phyloP scores from a whole-genome alignment of 306 rosid species.

The Trichosanthes cucumerina region DNA sequence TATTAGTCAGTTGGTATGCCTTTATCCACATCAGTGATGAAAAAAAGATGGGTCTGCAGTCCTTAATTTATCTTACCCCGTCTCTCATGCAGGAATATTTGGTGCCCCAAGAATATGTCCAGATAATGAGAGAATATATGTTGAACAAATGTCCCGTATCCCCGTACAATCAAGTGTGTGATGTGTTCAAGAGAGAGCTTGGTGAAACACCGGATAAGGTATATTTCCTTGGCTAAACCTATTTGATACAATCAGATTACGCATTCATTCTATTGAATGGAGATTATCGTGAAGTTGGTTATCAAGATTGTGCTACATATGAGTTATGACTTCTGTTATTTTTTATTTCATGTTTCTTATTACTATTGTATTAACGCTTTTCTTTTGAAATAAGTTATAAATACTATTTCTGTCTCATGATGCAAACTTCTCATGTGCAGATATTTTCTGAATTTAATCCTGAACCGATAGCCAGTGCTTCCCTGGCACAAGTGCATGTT shows the following conservation, averaged over 20 bases:
- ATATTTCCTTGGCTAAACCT: constrained; percentile 15
- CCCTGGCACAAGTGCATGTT: constrained; percentile 96
- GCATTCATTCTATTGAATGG: background rate
- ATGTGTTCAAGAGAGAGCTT: constrained; percentile 71
- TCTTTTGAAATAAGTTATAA: background rate
- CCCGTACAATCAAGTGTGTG: constrained; percentile 76
- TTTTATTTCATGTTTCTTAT: background rate
- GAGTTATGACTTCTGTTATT: background rate
- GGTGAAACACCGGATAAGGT: constrained; percentile 82
- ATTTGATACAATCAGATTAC: background rate
- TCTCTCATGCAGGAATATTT: constrained; percentile 62
- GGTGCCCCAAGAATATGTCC: constrained; percentile 77
- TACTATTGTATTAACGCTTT: background rate
- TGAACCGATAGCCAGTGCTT: constrained; percentile 87
- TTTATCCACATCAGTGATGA: constrained; percentile 2
- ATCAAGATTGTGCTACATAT: background rate
- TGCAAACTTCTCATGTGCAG: constrained; percentile 38
- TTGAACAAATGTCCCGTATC: constrained; percentile 92
- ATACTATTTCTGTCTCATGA: constrained; percentile 3
- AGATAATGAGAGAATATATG: constrained; percentile 83
- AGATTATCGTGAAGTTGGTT: background rate
- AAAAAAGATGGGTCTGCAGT: background rate
- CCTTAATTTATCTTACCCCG: background rate
- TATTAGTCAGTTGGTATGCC: constrained; percentile 78
- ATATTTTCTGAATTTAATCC: constrained; percentile 73